Conservation (phyloP, 495 filamentous ascomycete species). For the Elaphomyces granulatus region DNA sequence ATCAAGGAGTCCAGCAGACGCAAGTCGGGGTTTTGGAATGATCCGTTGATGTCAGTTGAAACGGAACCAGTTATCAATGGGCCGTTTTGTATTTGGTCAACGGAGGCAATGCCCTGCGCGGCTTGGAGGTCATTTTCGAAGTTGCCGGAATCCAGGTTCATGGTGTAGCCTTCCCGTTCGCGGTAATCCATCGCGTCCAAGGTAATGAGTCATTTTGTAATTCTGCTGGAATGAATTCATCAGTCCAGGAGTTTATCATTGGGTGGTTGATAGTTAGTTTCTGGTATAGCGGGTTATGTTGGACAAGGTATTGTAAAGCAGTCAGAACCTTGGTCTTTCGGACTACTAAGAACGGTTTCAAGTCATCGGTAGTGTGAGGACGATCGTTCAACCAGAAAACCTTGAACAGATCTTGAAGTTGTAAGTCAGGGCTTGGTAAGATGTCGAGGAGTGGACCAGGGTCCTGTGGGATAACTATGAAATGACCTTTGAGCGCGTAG, state of each 20-base stretch:
- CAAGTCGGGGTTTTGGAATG: conserved; percentile 8
- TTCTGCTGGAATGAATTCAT: neutral
- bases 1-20: conserved; percentile 3
- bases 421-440: conserved; percentile 1
- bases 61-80: conserved; percentile 4
- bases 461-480: conserved; percentile 8
- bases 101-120: neutral
- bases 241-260: neutral
- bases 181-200: neutral
- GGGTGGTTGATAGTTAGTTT: neutral
- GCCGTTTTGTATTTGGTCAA: neutral
- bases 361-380: neutral
- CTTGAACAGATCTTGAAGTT: neutral
- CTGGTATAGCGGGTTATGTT: conserved; percentile 5
- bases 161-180: conserved; percentile 7
- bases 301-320: conserved; percentile 6
- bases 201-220: neutral
- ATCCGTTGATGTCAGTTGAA: conserved; percentile 6
- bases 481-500: conserved; percentile 6
- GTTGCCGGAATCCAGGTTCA: neutral
- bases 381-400: neutral
- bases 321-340: conserved; percentile 5
- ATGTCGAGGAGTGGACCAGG: conserved; percentile 8
- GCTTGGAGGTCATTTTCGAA: conserved; percentile 7
- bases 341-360: conserved; percentile 3